These are phyloP conservation scores for Neotropicomus parvogracilis DNA, from an alignment of 1,284 basidiomycete species.

Conservation along the genomic window DNA sequence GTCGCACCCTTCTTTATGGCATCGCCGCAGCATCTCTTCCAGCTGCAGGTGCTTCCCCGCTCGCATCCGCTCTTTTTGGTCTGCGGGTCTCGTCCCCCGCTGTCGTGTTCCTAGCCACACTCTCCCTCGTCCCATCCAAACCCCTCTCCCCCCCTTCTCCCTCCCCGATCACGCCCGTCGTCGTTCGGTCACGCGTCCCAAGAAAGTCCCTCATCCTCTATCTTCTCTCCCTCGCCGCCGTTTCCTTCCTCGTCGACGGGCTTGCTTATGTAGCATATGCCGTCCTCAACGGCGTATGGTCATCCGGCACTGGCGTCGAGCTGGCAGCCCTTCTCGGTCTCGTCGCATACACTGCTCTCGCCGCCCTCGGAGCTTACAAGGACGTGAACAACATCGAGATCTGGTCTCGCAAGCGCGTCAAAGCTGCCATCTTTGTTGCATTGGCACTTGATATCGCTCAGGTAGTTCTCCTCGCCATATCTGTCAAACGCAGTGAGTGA, in stretches of 20 bases:
- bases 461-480: conserved; percentile 49
- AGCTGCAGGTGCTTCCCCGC: conserved; percentile 27
- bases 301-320: conserved; percentile 60
- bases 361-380: conserved; percentile 71
- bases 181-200: conserved; percentile 66
- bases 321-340: conserved; percentile 65
- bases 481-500: conserved; percentile 46
- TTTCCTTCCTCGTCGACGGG: conserved; percentile 86
- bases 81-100: conserved; percentile 63
- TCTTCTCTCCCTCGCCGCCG: conserved; percentile 66
- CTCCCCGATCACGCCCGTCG: conserved; percentile 70
- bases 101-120: conserved; percentile 54
- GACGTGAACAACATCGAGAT: conserved; percentile 66
- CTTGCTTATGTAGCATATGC: conserved; percentile 62
- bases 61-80: conserved; percentile 46
- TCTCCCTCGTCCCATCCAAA: conserved; percentile 55
- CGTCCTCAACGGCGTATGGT: conserved; percentile 64
- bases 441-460: conserved; percentile 58
- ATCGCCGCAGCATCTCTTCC: conserved; percentile 27
- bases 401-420: conserved; percentile 63
- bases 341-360: conserved; percentile 62
- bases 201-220: conserved; percentile 68
- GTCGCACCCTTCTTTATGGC: conserved; percentile 21
- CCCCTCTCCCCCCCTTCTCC: conserved; percentile 46
- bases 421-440: conserved; percentile 47